Evolutionary conservation across 2,329 filamentous ascomycete genomes (phyloP).

Genomic region (Talaromyces sp.): DNA sequence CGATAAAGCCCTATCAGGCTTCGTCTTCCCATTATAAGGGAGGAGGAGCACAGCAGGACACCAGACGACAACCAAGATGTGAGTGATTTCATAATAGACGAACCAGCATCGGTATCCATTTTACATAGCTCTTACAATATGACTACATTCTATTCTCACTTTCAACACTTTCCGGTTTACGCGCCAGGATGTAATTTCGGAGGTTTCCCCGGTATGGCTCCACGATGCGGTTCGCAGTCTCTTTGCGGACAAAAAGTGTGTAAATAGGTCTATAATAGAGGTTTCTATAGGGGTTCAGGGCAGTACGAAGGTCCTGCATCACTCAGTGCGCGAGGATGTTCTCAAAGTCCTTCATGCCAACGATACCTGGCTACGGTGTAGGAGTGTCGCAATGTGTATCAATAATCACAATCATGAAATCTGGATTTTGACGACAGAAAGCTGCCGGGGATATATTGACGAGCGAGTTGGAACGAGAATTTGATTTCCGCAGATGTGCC

Average conservation of each 20-base stretch:
- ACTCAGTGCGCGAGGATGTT: not conserved
- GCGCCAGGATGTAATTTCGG: not conserved
- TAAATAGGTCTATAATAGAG: not conserved
- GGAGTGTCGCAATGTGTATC: no score
- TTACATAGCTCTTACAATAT: not conserved
- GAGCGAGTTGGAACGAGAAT: no score
- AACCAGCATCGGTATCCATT: no score
- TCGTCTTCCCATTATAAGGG: not conserved
- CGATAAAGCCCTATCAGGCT: not conserved
- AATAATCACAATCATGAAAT: no score
- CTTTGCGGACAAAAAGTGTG: not conserved
- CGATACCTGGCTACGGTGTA: no score
- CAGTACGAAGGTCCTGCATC: not conserved
- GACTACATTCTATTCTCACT: not conserved
- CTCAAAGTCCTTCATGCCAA: not conserved
- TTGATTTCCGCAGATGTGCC: no score
- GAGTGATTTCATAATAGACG: not conserved
- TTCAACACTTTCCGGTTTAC: not conserved
- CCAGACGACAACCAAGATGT: not conserved
- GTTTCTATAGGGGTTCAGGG: not conserved
- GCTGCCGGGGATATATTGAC: no score
- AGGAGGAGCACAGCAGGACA: not conserved
- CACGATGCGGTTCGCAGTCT: not conserved
- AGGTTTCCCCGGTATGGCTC: not conserved
- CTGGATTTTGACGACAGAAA: no score